These are phyloP conservation scores for Fusarium sp. DNA, from an alignment of 2,329 filamentous ascomycete species.

Conservation along the genomic window DNA sequence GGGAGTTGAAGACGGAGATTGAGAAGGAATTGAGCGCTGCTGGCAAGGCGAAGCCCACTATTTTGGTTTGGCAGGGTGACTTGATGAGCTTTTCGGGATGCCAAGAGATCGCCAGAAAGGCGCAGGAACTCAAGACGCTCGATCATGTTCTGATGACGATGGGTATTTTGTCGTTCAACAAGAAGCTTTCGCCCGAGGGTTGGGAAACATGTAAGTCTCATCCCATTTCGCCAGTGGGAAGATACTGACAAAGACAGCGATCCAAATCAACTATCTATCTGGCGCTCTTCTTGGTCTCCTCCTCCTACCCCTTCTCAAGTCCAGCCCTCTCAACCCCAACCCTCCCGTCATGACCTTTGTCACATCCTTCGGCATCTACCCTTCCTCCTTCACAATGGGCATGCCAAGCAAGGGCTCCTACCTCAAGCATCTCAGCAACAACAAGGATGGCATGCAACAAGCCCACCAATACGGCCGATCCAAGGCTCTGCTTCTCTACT, in stretches of 20 bases:
- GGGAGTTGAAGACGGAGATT: conserved; percentile 50
- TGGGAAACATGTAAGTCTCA: conserved; percentile 53
- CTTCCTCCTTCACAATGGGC: conserved; percentile 53
- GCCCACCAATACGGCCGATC: conserved; percentile 55
- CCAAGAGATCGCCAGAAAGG: conserved; percentile 48
- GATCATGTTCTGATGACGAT: conserved; percentile 55
- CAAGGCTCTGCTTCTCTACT: conserved; percentile 54
- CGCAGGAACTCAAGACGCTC: conserved; percentile 45
- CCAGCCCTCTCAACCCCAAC: conserved; percentile 48
- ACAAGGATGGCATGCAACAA: conserved; percentile 53
- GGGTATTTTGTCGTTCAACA: conserved; percentile 53
- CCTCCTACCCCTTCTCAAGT: conserved; percentile 50
- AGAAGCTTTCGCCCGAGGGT: conserved; percentile 53
- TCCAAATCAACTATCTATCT: conserved; percentile 55
- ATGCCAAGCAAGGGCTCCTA: conserved; percentile 51
- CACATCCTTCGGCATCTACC: conserved; percentile 54
- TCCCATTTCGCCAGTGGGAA: accelerated
- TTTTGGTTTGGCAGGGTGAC: conserved; percentile 54
- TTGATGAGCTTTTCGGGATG: conserved; percentile 54
- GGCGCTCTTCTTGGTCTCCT: conserved; percentile 51
- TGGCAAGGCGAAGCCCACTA: conserved; percentile 47
- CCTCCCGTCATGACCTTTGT: conserved; percentile 55
- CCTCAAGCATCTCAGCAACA: conserved; percentile 52
- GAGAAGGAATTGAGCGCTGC: conserved; percentile 46
- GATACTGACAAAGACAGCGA: conserved; percentile 33